phyloP scores from a whole-genome alignment of 352 stramenopile genomes.

The Detonula confervacea region DNA sequence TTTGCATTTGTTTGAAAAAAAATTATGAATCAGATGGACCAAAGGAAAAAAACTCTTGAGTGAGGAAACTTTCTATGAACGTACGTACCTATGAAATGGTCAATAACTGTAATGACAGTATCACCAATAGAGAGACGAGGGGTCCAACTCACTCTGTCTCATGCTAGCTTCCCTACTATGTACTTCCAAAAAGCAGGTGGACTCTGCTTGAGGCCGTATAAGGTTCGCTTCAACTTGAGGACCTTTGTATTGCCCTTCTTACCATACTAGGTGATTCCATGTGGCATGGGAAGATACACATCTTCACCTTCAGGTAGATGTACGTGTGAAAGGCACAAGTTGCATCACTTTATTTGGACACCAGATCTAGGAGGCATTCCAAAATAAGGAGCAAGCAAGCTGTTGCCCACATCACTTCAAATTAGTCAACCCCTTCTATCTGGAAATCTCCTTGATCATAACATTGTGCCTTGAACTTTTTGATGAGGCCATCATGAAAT shows the following conservation, averaged over 20 bases:
- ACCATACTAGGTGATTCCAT: not conserved
- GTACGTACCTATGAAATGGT: too few relatives aligned
- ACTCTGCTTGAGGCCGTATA: constrained; percentile 16
- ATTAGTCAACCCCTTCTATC: constrained; percentile 28
- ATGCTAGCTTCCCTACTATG: too few relatives aligned
- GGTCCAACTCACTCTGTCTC: too few relatives aligned
- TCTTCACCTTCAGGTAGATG: constrained; percentile 7
- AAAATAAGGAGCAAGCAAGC: constrained; percentile 12
- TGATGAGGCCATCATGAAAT: constrained; percentile 26
- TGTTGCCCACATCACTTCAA: constrained; percentile 17
- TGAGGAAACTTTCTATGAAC: too few relatives aligned
- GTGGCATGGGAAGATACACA: not conserved
- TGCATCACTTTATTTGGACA: constrained; percentile 17
- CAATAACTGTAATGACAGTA: too few relatives aligned
- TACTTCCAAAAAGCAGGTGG: too few relatives aligned
- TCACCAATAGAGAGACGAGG: too few relatives aligned
- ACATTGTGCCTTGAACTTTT: constrained; percentile 48
- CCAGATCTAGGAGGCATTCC: constrained; percentile 4
- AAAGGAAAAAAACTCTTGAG: too few relatives aligned
- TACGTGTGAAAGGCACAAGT: constrained; percentile 14
- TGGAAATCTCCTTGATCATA: constrained; percentile 33
- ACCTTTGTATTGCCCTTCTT: constrained; percentile 7
- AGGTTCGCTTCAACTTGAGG: constrained; percentile 7
- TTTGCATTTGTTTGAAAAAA: too few relatives aligned
- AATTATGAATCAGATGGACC: too few relatives aligned